phyloP scores from a whole-genome alignment of 2,329 filamentous ascomycete genomes.

The Ophiobolus disseminans region DNA sequence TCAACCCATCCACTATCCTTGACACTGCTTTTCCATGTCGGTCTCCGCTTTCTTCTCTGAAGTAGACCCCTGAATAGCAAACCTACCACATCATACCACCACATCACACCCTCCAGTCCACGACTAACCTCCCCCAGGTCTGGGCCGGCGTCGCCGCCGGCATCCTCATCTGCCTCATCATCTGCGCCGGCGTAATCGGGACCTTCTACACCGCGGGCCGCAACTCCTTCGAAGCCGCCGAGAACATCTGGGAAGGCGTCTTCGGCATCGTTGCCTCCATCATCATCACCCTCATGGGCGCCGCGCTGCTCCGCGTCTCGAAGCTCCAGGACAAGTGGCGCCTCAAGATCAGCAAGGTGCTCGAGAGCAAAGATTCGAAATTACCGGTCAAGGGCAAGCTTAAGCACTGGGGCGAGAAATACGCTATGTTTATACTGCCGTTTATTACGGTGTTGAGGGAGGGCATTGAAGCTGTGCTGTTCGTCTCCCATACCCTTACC shows the following conservation, averaged over 20 bases:
- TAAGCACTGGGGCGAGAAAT: conserved; percentile 74
- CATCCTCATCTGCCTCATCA: conserved; percentile 68
- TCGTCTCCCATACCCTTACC: conserved; percentile 9
- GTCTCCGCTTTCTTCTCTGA: no score
- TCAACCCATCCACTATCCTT: no score
- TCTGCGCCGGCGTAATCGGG: conserved; percentile 72
- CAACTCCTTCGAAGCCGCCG: conserved; percentile 70
- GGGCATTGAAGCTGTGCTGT: conserved; percentile 81
- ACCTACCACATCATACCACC: no score
- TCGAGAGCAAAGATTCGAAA: conserved; percentile 62
- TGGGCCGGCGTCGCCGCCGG: conserved; percentile 72
- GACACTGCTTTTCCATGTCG: no score
- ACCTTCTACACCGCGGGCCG: conserved; percentile 74
- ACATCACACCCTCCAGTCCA: background rate
- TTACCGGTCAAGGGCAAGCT: conserved; percentile 55
- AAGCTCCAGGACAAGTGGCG: conserved; percentile 89
- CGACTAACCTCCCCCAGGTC: conserved; percentile 42
- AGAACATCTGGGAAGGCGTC: conserved; percentile 81
- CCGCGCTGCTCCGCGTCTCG: conserved; percentile 78
- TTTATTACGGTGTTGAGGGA: conserved; percentile 89
- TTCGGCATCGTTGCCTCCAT: conserved; percentile 77
- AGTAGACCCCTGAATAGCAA: no score
- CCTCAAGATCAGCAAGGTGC: conserved; percentile 75
- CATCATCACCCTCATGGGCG: conserved; percentile 83
- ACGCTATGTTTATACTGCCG: conserved; percentile 84